Evolutionary conservation across 169 alveolate genomes (phyloP), one percentile per base, ranked within the genome.

Genomic region (Cryptosporidium xiaoi): DNA sequence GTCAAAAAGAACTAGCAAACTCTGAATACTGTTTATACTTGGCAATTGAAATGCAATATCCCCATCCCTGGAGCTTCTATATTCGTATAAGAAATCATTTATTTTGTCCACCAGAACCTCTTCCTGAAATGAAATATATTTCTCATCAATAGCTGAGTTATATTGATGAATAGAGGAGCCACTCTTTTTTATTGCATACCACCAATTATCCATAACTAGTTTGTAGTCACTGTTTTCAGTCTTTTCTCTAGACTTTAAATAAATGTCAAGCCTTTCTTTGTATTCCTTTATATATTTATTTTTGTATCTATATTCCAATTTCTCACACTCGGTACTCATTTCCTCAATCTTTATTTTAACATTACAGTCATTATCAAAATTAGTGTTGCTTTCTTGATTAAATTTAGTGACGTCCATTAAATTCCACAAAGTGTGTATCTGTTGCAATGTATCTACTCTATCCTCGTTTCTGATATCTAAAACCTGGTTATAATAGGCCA

Each of bases 361-460:
- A 24, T 24, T 16, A 34, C 6, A 36, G 0, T 27, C 15, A 7
- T 20, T 15, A 8, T 15, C 6, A 1, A 33, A 20, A 27, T 15
- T 6, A 20, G 44, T 62, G 12, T 3, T 1, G 16, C 18, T 24
- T 8, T 40, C 48, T 8, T 8, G 33, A 40, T 8, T 40, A 3
- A 40, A 40, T 40, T 40, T 40, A 40, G 1, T 64, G 50, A 40
- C 48, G 48, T 40, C 48, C 48, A 40, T 40, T 40, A 77, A 71
- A 56, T 77, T 77, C 87, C 87, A 77, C 16, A 77, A 27, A 12
- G 87, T 77, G 24, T 77, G 87, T 60, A 77, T 77, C 34, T 77
- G 87, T 40, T 77, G 87, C 10, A 62, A 24, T 27, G 56, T 53
- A 16, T 77, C 87, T 0, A 77, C 87, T 24, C 87, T 34, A 46